Evolutionary conservation across 371 early-diverging fungal genomes (phyloP), one percentile per base, ranked within the genome.

Genomic region (Synchytrium microbalum): DNA sequence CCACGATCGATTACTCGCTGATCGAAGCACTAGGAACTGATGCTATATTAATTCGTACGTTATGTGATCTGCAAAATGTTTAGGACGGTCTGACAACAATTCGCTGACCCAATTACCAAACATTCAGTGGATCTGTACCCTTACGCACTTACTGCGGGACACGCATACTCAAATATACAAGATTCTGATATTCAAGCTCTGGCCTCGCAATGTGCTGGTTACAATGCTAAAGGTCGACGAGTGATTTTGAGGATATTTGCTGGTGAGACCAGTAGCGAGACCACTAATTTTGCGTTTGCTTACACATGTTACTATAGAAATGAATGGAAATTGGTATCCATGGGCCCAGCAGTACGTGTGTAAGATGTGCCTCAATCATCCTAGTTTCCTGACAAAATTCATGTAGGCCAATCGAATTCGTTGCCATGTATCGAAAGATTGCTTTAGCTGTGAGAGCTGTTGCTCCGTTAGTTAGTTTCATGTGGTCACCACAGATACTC

Each of bases 241-340:
- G 56, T 56, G 24, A 13, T 5, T 5, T 26, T 56, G 24, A 56
- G 56, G 24, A 8, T 29, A 13, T 8, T 24, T 24, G 5, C 24
- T 29, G n/a, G n/a, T n/a, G n/a, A n/a, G n/a, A n/a, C n/a, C n/a
- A n/a, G n/a, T n/a, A n/a, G n/a, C n/a, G n/a, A n/a, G n/a, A n/a
- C n/a, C n/a, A n/a, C n/a, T n/a, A n/a, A n/a, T n/a, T n/a, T n/a
- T n/a, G n/a, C n/a, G n/a, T n/a, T n/a, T n/a, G n/a, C n/a, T n/a
- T n/a, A n/a, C n/a, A n/a, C n/a, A n/a, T n/a, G n/a, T n/a, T n/a
- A n/a, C n/a, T n/a, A n/a, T n/a, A n/a, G 56, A 56, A 56, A 56
- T 56, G 56, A 56, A 56, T 56, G 56, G 56, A 56, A 24, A 24
- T 24, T 56, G 56, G 56, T 56, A 56, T 56, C 5, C 8, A 8